Percentiles rank a stretch among this genome's conserved stretches.
Evolutionary conservation across 2,329 filamentous ascomycete species (phyloP).

Genomic region (Alternaria metachromatica): DNA sequence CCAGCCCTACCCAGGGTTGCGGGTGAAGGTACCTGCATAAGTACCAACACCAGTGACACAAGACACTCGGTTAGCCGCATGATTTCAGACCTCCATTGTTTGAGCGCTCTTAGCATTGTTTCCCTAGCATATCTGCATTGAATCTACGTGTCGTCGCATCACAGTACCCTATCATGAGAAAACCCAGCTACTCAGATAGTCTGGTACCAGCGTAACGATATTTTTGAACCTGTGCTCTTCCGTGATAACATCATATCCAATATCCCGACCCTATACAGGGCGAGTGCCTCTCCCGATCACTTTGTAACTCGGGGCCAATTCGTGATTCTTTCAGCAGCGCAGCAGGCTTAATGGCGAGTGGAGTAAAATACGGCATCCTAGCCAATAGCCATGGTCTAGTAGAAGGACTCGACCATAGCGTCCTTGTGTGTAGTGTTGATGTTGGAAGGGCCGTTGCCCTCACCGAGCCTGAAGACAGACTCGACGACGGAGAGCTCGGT

Average conservation of each 20-base stretch:
- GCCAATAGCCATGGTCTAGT: slow-evolving; percentile 62
- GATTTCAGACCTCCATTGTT: background rate
- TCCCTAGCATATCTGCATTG: background rate
- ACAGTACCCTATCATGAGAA: background rate
- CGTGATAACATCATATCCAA: background rate
- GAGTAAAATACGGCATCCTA: background rate
- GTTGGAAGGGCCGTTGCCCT: slow-evolving; percentile 77
- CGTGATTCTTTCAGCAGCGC: background rate
- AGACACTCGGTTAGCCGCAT: background rate
- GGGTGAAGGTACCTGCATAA: slow-evolving; percentile 12
- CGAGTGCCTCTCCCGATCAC: background rate
- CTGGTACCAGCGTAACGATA: background rate
- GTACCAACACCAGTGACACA: background rate
- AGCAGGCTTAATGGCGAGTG: background rate
- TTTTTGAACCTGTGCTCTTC: background rate
- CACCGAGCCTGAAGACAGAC: slow-evolving; percentile 92
- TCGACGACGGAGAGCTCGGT: slow-evolving; percentile 97
- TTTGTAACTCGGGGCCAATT: background rate
- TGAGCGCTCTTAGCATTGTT: background rate
- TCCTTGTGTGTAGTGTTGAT: slow-evolving; percentile 91
- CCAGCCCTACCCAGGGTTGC: slow-evolving; percentile 33
- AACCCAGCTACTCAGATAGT: background rate
- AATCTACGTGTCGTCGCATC: background rate
- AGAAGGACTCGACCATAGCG: slow-evolving; percentile 98
- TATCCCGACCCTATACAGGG: background rate